Evolutionary conservation across 2,329 filamentous ascomycete genomes (phyloP).

Genomic region (Cordyceps cateniannulata): DNA sequence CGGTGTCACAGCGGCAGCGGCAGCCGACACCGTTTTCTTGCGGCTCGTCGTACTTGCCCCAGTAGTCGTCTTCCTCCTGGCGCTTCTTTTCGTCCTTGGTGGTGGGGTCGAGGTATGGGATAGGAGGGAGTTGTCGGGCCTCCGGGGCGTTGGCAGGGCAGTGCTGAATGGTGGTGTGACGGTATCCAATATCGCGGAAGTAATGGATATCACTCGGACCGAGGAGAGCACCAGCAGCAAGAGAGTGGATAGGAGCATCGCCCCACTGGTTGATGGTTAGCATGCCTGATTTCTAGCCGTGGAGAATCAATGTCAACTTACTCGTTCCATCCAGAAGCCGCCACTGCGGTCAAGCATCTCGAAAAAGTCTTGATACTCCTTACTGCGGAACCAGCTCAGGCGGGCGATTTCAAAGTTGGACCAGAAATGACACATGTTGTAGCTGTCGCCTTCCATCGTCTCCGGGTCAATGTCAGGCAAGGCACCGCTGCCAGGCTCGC

Average conservation of each 20-base stretch:
- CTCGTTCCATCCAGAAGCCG: conserved; percentile 98
- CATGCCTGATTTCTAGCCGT: too few relatives aligned
- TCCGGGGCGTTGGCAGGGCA: conserved; percentile 93
- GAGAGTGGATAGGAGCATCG: conserved; percentile 95
- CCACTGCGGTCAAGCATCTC: conserved; percentile 98
- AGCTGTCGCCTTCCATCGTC: conserved; percentile 92
- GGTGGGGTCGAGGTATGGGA: conserved; percentile 75
- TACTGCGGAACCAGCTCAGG: conserved; percentile 92
- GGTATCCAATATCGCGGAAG: conserved; percentile 97
- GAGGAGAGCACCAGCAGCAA: conserved; percentile 85
- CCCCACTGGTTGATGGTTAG: conserved; percentile 63
- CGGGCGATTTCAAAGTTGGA: conserved; percentile 98
- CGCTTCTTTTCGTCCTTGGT: conserved; percentile 77
- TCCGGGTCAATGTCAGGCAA: conserved; percentile 83
- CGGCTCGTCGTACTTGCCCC: conserved; percentile 77
- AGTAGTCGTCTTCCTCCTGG: conserved; percentile 91
- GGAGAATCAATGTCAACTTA: conserved; percentile 36
- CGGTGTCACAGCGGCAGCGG: conserved; percentile 92
- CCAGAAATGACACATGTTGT: conserved; percentile 99
- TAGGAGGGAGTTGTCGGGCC: conserved; percentile 66
- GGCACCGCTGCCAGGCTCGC: conserved; percentile 62
- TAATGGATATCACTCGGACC: conserved; percentile 85
- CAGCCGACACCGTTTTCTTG: conserved; percentile 97
- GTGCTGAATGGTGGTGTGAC: conserved; percentile 97
- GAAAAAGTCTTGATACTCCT: conserved; percentile 97